Evolutionary conservation across 108 stramenopile genomes (phyloP).

Genomic region (Fistulifera pelliculosa): DNA sequence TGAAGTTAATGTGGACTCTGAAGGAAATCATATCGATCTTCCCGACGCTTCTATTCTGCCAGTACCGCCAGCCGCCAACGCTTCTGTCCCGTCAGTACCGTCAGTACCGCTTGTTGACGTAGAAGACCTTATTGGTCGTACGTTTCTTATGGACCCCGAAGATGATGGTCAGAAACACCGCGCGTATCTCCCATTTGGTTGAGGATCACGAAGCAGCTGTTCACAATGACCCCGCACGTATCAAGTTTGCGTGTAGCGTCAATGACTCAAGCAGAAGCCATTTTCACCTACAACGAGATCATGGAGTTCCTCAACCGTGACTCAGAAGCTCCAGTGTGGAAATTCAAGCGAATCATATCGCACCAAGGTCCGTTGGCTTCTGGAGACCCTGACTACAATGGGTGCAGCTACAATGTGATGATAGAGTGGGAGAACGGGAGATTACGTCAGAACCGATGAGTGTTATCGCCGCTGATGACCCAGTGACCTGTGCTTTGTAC

Average conservation of each 20-base stretch:
- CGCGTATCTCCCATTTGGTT: background rate
- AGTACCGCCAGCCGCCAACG: too few species aligned
- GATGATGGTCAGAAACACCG: slow-evolving; percentile 1
- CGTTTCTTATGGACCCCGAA: background rate
- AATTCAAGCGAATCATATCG: background rate
- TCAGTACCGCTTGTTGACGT: background rate
- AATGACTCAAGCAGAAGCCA: background rate
- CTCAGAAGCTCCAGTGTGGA: slow-evolving; percentile 4
- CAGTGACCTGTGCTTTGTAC: too few species aligned
- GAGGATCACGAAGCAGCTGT: too few species aligned
- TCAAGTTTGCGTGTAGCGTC: too few species aligned
- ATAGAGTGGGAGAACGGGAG: slow-evolving; percentile 21
- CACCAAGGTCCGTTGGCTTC: slow-evolving; percentile 18
- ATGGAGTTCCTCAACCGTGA: background rate
- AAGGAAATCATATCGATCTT: too few species aligned
- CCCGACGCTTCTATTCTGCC: too few species aligned
- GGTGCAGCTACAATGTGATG: slow-evolving; percentile 18
- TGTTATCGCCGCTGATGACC: background rate
- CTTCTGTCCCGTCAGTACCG: too few species aligned
- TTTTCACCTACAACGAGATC: slow-evolving; percentile 2
- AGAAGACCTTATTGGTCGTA: slow-evolving; percentile 3
- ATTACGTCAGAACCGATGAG: slow-evolving; percentile 20
- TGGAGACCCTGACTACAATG: slow-evolving; percentile 9
- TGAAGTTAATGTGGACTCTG: too few species aligned
- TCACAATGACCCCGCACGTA: too few species aligned